phyloP scores from a whole-genome alignment of 2,329 filamentous ascomycete genomes.

The Pyricularia sp. region DNA sequence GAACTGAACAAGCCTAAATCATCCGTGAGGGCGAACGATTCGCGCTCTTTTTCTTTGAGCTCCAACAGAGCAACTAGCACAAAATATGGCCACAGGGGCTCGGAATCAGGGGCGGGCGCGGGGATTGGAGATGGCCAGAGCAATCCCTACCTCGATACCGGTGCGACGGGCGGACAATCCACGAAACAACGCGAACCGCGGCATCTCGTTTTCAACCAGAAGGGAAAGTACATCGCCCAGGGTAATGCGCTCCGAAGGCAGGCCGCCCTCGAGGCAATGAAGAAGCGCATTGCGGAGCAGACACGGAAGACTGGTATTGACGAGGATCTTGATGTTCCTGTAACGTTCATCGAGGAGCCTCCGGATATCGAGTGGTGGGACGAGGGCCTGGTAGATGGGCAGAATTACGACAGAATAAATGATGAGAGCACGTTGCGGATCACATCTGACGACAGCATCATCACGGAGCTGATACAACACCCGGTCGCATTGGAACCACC shows the following conservation, averaged over 20 bases:
- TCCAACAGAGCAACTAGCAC: neutral
- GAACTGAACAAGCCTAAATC: constrained; percentile 27
- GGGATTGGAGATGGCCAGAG: constrained; percentile 20
- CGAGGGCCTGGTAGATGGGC: constrained; percentile 70
- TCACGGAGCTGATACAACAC: constrained; percentile 88
- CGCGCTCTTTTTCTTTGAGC: neutral
- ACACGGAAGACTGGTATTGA: constrained; percentile 88
- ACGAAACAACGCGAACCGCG: constrained; percentile 60
- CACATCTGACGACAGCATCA: constrained; percentile 68
- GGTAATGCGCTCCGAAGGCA: constrained; percentile 82
- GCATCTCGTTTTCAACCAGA: constrained; percentile 82
- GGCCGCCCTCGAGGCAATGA: constrained; percentile 85
- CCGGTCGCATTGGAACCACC: constrained; percentile 85
- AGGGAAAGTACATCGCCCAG: constrained; percentile 95
- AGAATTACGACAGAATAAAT: constrained; percentile 63
- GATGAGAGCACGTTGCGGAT: constrained; percentile 61
- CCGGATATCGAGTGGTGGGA: constrained; percentile 98
- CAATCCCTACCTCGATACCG: constrained; percentile 78
- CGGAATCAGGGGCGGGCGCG: neutral
- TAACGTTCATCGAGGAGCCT: constrained; percentile 77
- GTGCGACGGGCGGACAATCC: constrained; percentile 41
- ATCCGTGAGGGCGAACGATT: neutral
- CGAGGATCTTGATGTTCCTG: constrained; percentile 81
- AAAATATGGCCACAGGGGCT: neutral
- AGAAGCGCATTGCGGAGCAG: constrained; percentile 81